phyloP scores from a whole-genome alignment of 2,329 filamentous ascomycete genomes.

The Ramichloridium luteum region DNA sequence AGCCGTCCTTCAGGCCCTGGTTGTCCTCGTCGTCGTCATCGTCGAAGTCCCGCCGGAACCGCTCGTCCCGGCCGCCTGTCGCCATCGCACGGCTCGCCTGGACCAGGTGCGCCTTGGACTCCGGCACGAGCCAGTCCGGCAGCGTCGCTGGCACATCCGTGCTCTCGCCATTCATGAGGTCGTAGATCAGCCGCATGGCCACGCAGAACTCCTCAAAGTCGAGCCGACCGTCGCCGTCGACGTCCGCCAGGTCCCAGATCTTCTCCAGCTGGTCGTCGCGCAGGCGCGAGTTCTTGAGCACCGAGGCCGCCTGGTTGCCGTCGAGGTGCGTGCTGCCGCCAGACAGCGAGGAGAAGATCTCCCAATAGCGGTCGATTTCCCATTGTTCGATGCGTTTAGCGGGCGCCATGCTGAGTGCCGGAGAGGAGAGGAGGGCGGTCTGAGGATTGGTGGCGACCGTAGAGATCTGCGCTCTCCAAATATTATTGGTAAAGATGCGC shows the following conservation, averaged over 20 bases:
- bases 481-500: too few relatives aligned
- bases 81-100: slow-evolving; percentile 64
- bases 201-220: slow-evolving; percentile 99
- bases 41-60: slow-evolving; percentile 68
- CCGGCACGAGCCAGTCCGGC: slow-evolving; percentile 93
- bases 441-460: too few relatives aligned
- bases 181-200: slow-evolving; percentile 95
- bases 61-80: slow-evolving; percentile 56
- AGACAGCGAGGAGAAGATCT: slow-evolving; percentile 60
- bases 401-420: slow-evolving; percentile 22
- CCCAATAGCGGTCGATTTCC: slow-evolving; percentile 69
- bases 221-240: slow-evolving; percentile 92
- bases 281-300: slow-evolving; percentile 61
- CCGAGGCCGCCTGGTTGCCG: slow-evolving; percentile 56
- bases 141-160: slow-evolving; percentile 72
- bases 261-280: slow-evolving; percentile 79
- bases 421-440: background rate
- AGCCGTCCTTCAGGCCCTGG: slow-evolving; percentile 81
- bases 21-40: slow-evolving; percentile 66
- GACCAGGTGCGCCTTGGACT: slow-evolving; percentile 84
- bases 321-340: slow-evolving; percentile 53
- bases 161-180: slow-evolving; percentile 91
- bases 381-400: slow-evolving; percentile 53
- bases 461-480: too few relatives aligned
- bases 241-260: slow-evolving; percentile 93